These are phyloP conservation scores for Sugiyamaella qingdaonensis DNA, from an alignment of 805 yeast species.

Conservation along the genomic window DNA sequence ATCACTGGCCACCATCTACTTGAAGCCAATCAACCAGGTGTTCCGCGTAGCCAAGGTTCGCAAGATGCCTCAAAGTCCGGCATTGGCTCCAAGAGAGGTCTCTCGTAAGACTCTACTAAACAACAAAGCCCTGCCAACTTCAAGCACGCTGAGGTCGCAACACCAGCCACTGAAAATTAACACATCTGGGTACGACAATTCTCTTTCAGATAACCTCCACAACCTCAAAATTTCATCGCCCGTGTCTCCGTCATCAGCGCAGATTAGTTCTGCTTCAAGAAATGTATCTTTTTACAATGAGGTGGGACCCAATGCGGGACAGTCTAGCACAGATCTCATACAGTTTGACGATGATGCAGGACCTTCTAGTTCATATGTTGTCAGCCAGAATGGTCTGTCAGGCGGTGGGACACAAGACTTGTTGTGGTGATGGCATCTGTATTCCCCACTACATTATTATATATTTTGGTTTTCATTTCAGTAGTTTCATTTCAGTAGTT, in stretches of 20 bases:
- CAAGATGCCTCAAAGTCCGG: constrained; percentile 47
- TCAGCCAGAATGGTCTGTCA: constrained; percentile 17
- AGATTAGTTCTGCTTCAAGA: neutral
- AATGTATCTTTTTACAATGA: constrained; percentile 3
- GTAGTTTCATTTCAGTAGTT: neutral
- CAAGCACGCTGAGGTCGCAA: neutral
- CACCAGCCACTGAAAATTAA: neutral
- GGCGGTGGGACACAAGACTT: constrained; percentile 13
- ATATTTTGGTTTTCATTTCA: neutral
- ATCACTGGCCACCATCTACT: constrained; percentile 72
- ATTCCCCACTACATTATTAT: neutral
- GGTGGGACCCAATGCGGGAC: neutral
- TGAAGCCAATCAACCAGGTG: constrained; percentile 78
- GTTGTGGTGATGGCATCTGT: constrained; percentile 12
- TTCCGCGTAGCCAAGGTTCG: constrained; percentile 61
- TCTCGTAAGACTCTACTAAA: neutral
- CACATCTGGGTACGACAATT: neutral
- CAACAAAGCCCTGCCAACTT: neutral
- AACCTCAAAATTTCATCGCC: neutral
- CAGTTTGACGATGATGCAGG: constrained; percentile 6
- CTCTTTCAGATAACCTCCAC: neutral
- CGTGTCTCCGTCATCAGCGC: neutral
- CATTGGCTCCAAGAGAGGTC: constrained; percentile 34
- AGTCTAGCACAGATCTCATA: constrained; percentile 5
- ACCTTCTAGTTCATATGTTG: constrained; percentile 4